These are phyloP conservation scores for Leccinum angustisporum DNA, from an alignment of 1,284 basidiomycete genomes.

Conservation along the genomic window DNA sequence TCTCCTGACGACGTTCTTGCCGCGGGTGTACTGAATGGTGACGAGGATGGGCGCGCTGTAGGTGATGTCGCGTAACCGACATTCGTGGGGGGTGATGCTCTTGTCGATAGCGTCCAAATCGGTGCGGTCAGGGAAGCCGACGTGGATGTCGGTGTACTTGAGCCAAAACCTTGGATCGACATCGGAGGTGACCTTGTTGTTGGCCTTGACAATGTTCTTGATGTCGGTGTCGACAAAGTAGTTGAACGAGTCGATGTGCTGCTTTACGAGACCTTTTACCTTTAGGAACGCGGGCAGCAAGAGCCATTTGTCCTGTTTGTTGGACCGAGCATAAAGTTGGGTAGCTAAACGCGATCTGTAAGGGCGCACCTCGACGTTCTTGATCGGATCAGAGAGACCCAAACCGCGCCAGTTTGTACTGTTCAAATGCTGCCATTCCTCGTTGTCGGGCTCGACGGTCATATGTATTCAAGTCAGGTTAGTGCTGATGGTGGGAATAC, in stretches of 20 bases:
- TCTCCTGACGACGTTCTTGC: slow-evolving; percentile 83
- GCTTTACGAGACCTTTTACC: slow-evolving; percentile 98
- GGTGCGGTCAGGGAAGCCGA: slow-evolving; percentile 88
- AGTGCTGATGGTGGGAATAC: neutral
- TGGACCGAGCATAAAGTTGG: neutral
- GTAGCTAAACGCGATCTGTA: neutral
- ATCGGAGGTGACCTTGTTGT: slow-evolving; percentile 92
- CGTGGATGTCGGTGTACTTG: slow-evolving; percentile 94
- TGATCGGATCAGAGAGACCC: slow-evolving; percentile 75
- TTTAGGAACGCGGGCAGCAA: slow-evolving; percentile 92
- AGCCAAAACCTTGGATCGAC: slow-evolving; percentile 98
- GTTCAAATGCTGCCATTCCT: slow-evolving; percentile 62
- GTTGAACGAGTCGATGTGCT: slow-evolving; percentile 99
- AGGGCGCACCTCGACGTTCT: slow-evolving; percentile 65
- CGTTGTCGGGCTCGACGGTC: slow-evolving; percentile 34
- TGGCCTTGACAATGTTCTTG: slow-evolving; percentile 98
- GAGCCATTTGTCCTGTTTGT: slow-evolving; percentile 94
- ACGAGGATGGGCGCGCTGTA: slow-evolving; percentile 95
- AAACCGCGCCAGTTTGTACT: slow-evolving; percentile 67
- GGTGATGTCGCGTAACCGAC: slow-evolving; percentile 93
- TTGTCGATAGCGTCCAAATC: slow-evolving; percentile 82
- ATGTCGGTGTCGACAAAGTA: slow-evolving; percentile 98
- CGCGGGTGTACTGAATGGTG: slow-evolving; percentile 94
- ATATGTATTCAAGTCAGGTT: too few relatives aligned
- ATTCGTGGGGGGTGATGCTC: slow-evolving; percentile 95